A percentile compares a stretch with the other conserved stretches of the same genome.
Evolutionary conservation across 2,329 filamentous ascomycete genomes (phyloP).

Genomic region (Monosporascus ibericus): DNA sequence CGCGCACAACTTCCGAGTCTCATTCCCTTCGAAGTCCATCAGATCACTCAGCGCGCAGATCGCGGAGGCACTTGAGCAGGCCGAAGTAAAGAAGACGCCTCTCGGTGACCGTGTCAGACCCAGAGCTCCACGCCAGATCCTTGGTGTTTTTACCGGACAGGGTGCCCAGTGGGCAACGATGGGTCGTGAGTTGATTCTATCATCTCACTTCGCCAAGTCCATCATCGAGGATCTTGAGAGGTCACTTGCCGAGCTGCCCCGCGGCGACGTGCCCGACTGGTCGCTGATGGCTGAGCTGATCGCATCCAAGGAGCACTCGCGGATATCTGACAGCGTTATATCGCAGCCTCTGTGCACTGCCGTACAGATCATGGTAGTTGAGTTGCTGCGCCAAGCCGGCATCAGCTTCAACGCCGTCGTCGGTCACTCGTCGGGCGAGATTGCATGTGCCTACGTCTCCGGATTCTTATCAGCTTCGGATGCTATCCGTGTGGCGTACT

Average conservation of each 20-base stretch:
- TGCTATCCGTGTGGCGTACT: slow-evolving; percentile 24
- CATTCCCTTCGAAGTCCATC: too few relatives aligned
- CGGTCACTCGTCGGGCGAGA: slow-evolving; percentile 23
- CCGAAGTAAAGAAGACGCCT: too few relatives aligned
- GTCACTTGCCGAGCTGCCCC: slow-evolving; percentile 9
- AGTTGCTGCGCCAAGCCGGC: slow-evolving; percentile 20
- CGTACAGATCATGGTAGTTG: slow-evolving; percentile 31
- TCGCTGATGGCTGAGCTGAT: slow-evolving; percentile 10
- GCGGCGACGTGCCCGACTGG: slow-evolving; percentile 13
- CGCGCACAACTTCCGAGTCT: neutral
- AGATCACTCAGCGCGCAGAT: neutral
- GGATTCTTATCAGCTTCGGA: slow-evolving; percentile 14
- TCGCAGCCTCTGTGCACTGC: slow-evolving; percentile 30
- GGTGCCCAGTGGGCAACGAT: slow-evolving; percentile 26
- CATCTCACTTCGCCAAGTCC: slow-evolving; percentile 3
- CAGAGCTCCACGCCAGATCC: neutral
- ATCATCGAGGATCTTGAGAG: slow-evolving; percentile 13
- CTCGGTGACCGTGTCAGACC: too few relatives aligned
- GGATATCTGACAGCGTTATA: slow-evolving; percentile 8
- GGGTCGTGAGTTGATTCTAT: slow-evolving; percentile 14
- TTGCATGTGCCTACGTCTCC: slow-evolving; percentile 18
- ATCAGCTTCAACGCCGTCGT: slow-evolving; percentile 19
- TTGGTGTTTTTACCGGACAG: slow-evolving; percentile 27
- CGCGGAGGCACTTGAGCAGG: neutral
- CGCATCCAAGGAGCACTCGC: slow-evolving; percentile 3